Evolutionary conservation across 2,329 filamentous ascomycete genomes (phyloP).

Genomic region (Venturiaceae sp.): DNA sequence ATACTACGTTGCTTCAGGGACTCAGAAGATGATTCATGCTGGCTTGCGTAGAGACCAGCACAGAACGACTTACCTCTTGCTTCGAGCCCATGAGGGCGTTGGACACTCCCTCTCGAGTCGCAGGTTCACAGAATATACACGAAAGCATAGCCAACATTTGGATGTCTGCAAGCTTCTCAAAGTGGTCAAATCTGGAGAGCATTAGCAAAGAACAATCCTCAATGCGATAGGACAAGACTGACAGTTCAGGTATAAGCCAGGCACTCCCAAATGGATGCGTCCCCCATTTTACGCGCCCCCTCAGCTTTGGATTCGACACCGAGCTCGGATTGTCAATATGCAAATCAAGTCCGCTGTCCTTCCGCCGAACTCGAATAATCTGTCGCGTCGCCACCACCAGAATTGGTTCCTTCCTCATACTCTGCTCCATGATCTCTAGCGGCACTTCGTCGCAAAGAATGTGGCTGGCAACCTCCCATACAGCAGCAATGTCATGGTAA

Average conservation of each 20-base stretch:
- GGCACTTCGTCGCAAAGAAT: conserved; percentile 70
- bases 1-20: not conserved
- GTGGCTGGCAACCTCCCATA: conserved; percentile 75
- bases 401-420: conserved; percentile 48
- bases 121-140: conserved; percentile 45
- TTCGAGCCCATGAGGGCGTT: conserved; percentile 25
- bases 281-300: conserved; percentile 44
- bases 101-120: conserved; percentile 28
- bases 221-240: conserved; percentile 8
- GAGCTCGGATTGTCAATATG: conserved; percentile 32
- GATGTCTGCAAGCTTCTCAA: conserved; percentile 49
- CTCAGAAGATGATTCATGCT: not conserved
- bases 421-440: conserved; percentile 50
- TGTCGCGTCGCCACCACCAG: conserved; percentile 60
- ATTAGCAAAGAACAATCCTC: not conserved
- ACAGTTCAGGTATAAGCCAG: conserved; percentile 46
- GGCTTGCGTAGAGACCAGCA: not conserved
- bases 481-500: conserved; percentile 60
- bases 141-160: conserved; percentile 59
- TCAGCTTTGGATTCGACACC: conserved; percentile 28
- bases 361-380: conserved; percentile 39
- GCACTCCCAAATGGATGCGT: conserved; percentile 44
- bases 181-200: conserved; percentile 40
- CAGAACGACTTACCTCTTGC: conserved; percentile 12
- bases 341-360: conserved; percentile 39